Percentiles rank a stretch among this genome's conserved stretches.
Conservation (phyloP, 2,329 filamentous ascomycete genomes). For the Fusarium sp. region DNA sequence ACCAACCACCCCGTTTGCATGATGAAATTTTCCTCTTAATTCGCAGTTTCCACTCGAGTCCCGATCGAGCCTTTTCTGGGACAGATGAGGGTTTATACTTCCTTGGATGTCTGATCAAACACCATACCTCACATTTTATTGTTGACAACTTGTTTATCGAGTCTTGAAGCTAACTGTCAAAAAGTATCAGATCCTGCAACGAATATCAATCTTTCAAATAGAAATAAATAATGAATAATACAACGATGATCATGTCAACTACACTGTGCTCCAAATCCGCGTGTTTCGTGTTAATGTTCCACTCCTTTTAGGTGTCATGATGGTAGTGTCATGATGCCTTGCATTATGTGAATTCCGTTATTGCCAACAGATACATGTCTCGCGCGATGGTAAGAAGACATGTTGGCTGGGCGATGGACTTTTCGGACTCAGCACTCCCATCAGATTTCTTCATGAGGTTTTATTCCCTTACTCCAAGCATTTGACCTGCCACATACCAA, state of each 20-base stretch:
- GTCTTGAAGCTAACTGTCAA: constrained; percentile 40
- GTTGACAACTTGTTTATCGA: constrained; percentile 6
- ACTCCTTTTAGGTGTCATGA: neutral
- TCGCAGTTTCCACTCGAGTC: constrained; percentile 92
- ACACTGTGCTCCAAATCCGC: neutral
- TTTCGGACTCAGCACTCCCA: neutral
- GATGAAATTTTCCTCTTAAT: constrained; percentile 82
- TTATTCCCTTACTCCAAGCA: neutral
- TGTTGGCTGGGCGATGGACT: neutral
- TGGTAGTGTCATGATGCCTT: neutral
- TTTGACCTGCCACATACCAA: neutral
- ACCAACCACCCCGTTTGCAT: constrained; percentile 52
- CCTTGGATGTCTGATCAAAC: constrained; percentile 79
- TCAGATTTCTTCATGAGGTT: neutral
- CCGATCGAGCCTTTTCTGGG: constrained; percentile 73
- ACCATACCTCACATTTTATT: constrained; percentile 30
- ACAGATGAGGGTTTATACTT: constrained; percentile 76
- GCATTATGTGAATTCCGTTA: neutral
- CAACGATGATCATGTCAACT: neutral
- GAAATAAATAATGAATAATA: neutral
- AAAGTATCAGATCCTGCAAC: constrained; percentile 20
- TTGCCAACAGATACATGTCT: neutral
- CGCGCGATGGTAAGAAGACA: too few relatives aligned
- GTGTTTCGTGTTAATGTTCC: neutral
- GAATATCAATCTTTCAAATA: neutral